Evolutionary conservation across 2,329 filamentous ascomycete species (phyloP), one percentile per base, ranked within the genome.

Genomic region (Ilyonectria destructans): DNA sequence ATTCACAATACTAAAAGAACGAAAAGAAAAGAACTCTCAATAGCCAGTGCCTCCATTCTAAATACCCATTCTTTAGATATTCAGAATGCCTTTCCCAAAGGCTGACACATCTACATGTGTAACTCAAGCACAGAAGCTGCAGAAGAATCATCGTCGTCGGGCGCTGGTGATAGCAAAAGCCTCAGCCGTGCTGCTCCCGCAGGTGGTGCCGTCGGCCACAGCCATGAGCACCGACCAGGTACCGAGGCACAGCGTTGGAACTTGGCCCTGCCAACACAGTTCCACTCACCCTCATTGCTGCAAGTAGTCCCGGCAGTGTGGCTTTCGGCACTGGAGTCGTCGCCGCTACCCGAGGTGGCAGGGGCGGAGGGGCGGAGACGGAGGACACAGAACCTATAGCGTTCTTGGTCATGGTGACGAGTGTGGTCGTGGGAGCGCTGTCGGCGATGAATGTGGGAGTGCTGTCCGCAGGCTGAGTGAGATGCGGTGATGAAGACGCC

Each of bases 211-310:
- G 1, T 81, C 70, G 1, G 88, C 85, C 83, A 91, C 84, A 40
- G 79, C 73, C 66, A 86, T 82, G 45, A 82, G 69, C 6, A 72
- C 75, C 19, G 86, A 85, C 89, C 89, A 91, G 61, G 78, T 72
- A 6, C 89, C 15, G 83, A 86, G 17, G 88, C 89, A 72, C 89
- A 91, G 63, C 88, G 88, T 80, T 91, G 89, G 83, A 89, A 91
- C 57, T 84, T 82, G 26, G 78, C 80, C 57, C 88, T 88, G 19
- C 80, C 82, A 29, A 89, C 80, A 75, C 90, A 91, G 79, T 88
- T 87, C 87, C 87, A 91, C 17, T 78, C 72, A 21, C 90, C 90
- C 73, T 91, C 88, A 4, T 80, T 65, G 37, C 75, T 79, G 80
- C 90, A 91, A 21, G 83, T 61, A 15, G 83, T 79, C 33, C 83